Conservation (phyloP, 139 green algal species). For the Pedinophyceae sp. region DNA sequence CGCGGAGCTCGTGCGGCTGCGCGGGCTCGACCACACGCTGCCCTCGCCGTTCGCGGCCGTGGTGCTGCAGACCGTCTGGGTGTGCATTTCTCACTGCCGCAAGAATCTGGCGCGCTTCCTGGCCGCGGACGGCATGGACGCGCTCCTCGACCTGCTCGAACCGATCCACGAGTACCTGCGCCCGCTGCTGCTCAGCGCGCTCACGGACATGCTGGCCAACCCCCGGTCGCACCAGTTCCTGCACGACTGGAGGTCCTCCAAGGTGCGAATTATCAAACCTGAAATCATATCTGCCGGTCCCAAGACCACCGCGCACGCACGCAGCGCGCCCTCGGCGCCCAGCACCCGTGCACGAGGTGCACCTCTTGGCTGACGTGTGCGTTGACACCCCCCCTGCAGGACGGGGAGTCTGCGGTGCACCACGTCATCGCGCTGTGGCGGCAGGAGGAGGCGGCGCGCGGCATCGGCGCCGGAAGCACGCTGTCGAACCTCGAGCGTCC, state of each 20-base stretch:
- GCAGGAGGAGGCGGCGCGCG: slow-evolving; percentile 21
- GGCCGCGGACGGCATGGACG: slow-evolving; percentile 12
- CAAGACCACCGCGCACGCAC: too few relatives aligned
- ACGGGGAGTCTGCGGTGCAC: neutral
- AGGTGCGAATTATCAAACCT: too few relatives aligned
- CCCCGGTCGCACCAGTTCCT: slow-evolving; percentile 24
- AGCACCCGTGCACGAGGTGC: too few relatives aligned
- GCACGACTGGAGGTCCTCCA: slow-evolving; percentile 20
- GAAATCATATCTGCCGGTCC: too few relatives aligned
- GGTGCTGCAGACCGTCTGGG: slow-evolving; percentile 26
- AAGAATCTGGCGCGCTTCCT: slow-evolving; percentile 21
- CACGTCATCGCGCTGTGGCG: neutral
- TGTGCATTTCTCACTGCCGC: slow-evolving; percentile 17
- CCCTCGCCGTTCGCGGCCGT: slow-evolving; percentile 18
- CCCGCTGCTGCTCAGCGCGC: slow-evolving; percentile 17
- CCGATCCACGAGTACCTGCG: slow-evolving; percentile 6
- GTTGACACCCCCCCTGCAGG: too few relatives aligned
- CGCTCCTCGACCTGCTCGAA: neutral
- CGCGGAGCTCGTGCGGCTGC: neutral
- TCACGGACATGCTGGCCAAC: slow-evolving; percentile 33
- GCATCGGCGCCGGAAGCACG: slow-evolving; percentile 19
- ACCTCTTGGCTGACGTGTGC: too few relatives aligned
- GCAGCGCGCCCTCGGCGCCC: too few relatives aligned
- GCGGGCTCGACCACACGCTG: slow-evolving; percentile 15
- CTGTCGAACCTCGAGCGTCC: slow-evolving; percentile 20